Evolutionary conservation across 2,329 filamentous ascomycete species (phyloP), one percentile per base, ranked within the genome.

Genomic region (Thermoascus crustaceus): DNA sequence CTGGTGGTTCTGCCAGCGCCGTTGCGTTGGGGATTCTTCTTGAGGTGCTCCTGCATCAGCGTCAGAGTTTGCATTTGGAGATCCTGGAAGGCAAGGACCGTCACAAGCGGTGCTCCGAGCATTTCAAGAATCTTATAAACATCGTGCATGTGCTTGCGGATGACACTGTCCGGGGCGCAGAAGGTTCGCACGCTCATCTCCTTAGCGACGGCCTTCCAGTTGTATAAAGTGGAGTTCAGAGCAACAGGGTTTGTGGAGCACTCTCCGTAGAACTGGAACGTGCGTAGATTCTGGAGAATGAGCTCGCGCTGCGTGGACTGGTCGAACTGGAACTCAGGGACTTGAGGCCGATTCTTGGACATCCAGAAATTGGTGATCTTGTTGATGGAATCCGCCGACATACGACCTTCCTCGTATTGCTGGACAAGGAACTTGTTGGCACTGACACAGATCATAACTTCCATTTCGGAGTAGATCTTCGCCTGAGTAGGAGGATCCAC

Each of bases 261-360:
- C 10, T 60, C 53, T 5, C 67, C 67, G 31, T 64, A 57, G 44
- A 75, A 73, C 5, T 56, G 49, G 41, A 74, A 56, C 5, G 51
- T 61, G 10, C 61, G 53, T 31, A 69, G 52, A 41, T 73, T 72
- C 30, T 57, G 52, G 7, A 58, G 44, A 37, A 74, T 63, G 4
- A 75, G 49, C 13, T 67, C 60, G 7, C 62, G 59, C 45, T 75
- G 71, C 6, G 68, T 72, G 13, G 51, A 50, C 48, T 72, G 66
- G 46, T 73, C 69, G 44, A 70, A 74, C 42, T 66, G 63, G 46
- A 74, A 74, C 39, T 73, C 66, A 6, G 63, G 54, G 14, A 73
- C 68, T 25, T 60, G 57, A 10, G 67, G 63, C 7, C 68, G 55
- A 32, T 69, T 68, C 38, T 67, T 69, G 2, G 58, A 55, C 20